These are phyloP conservation scores for Pseudopyricularia javanii DNA, from an alignment of 2,329 filamentous ascomycete genomes.

Conservation along the genomic window DNA sequence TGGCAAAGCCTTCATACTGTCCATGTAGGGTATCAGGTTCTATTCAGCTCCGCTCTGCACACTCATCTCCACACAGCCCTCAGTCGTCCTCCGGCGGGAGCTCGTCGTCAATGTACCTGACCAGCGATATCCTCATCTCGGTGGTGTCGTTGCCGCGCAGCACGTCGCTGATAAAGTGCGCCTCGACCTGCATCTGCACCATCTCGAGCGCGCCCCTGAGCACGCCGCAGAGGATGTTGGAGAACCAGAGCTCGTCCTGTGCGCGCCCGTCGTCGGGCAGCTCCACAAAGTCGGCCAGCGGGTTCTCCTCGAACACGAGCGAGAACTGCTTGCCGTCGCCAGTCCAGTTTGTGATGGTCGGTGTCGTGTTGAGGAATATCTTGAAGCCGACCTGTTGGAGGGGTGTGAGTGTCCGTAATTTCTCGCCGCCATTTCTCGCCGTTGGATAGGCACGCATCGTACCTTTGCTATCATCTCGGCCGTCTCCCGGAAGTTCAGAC, in stretches of 20 bases:
- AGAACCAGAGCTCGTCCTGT: constrained; percentile 97
- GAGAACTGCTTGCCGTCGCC: constrained; percentile 95
- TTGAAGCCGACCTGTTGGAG: constrained; percentile 89
- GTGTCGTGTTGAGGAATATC: constrained; percentile 95
- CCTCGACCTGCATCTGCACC: constrained; percentile 99
- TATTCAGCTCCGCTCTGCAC: not conserved
- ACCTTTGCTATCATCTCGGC: constrained; percentile 91
- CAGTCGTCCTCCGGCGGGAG: constrained; percentile 93
- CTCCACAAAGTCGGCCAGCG: constrained; percentile 93
- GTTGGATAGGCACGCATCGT: constrained; percentile 7
- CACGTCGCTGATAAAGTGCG: constrained; percentile 89
- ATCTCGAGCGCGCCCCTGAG: constrained; percentile 87
- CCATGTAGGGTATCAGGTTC: not conserved
- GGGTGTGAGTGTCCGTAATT: too few relatives aligned
- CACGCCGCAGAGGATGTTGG: constrained; percentile 91
- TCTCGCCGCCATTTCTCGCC: too few relatives aligned
- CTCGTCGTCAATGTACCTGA: constrained; percentile 95
- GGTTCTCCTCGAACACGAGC: constrained; percentile 92
- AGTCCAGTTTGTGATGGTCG: constrained; percentile 89
- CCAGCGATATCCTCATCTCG: constrained; percentile 86
- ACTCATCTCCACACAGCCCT: constrained; percentile 9
- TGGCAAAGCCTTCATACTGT: too few relatives aligned
- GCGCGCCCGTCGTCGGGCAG: constrained; percentile 89
- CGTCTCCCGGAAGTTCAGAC: constrained; percentile 86
- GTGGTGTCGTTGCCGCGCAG: constrained; percentile 90